These are phyloP conservation scores for Aphanomyces euteiches DNA, from an alignment of 352 stramenopile genomes.

Conservation along the genomic window DNA sequence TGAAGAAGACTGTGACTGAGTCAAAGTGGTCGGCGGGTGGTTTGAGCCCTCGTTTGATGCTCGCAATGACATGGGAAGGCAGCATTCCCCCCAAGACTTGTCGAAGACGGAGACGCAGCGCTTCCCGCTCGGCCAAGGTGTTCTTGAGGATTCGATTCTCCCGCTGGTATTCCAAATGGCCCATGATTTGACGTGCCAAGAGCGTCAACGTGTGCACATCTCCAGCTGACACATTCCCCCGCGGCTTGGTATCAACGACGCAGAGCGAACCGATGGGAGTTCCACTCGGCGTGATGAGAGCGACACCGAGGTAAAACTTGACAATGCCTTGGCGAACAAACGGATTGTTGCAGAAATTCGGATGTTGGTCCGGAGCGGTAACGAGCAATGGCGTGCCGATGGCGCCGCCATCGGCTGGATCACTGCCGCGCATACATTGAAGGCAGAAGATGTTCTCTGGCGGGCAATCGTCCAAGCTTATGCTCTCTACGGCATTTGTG, in stretches of 20 bases:
- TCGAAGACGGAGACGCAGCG: not conserved
- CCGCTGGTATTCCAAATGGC: not conserved
- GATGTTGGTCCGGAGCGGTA: not conserved
- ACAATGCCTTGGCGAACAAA: not conserved
- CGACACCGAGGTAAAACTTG: not conserved
- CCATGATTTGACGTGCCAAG: not conserved
- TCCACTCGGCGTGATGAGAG: not conserved
- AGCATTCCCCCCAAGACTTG: not conserved
- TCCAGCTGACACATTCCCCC: not conserved
- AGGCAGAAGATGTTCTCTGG: not conserved
- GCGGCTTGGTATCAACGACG: not conserved
- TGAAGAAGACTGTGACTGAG: not conserved
- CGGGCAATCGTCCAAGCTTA: not conserved
- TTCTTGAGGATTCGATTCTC: not conserved
- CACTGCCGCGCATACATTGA: not conserved
- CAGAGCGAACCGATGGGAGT: not conserved
- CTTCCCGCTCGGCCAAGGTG: not conserved
- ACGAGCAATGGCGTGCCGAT: not conserved
- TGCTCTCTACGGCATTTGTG: not conserved
- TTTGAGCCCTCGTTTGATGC: not conserved
- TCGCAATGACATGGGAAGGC: not conserved
- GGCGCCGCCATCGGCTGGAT: not conserved
- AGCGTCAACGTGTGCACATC: not conserved
- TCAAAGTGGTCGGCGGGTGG: not conserved
- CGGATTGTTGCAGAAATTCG: not conserved